A percentile compares a stretch with the other conserved stretches of the same genome.
Evolutionary conservation across 2,329 filamentous ascomycete genomes (phyloP).

Genomic region (Tolypocladium tundrense): DNA sequence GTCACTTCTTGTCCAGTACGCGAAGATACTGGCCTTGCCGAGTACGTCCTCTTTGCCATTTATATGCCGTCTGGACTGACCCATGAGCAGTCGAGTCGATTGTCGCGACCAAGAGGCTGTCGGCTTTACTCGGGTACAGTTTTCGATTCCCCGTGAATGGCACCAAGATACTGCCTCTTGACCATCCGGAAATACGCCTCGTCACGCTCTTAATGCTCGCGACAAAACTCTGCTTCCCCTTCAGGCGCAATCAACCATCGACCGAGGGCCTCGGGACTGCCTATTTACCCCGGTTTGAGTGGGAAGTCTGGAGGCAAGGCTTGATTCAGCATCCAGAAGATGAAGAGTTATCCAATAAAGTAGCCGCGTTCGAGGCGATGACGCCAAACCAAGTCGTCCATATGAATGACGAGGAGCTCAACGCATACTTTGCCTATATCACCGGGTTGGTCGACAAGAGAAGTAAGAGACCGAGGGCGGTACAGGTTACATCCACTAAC

Average conservation of each 20-base stretch:
- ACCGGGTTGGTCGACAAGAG: conserved; percentile 19
- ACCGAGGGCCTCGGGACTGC: conserved; percentile 2
- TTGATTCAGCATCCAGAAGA: conserved; percentile 22
- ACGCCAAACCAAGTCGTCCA: conserved; percentile 51
- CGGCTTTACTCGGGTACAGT: conserved; percentile 37
- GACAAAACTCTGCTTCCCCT: conserved; percentile 70
- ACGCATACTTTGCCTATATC: conserved; percentile 50
- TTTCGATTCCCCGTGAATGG: conserved; percentile 39
- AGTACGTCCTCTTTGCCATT: conserved; percentile 33
- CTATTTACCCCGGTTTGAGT: conserved; percentile 43
- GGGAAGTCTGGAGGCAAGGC: conserved; percentile 55
- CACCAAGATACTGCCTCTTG: conserved; percentile 34
- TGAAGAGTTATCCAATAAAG: conserved; percentile 4
- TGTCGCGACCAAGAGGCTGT: conserved; percentile 32
- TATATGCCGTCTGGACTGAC: conserved; percentile 13
- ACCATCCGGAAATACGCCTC: conserved; percentile 67
- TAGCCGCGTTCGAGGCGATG: conserved; percentile 36
- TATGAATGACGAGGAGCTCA: conserved; percentile 51
- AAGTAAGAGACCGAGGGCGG: conserved; percentile 14
- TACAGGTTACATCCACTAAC: background rate
- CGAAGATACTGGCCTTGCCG: conserved; percentile 65
- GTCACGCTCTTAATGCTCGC: conserved; percentile 62
- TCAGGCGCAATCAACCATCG: conserved; percentile 45
- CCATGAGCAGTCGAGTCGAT: conserved; percentile 42
- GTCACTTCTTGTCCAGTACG: conserved; percentile 57